phyloP scores from a whole-genome alignment of 2,329 filamentous ascomycete species.

The Phoma sp. region DNA sequence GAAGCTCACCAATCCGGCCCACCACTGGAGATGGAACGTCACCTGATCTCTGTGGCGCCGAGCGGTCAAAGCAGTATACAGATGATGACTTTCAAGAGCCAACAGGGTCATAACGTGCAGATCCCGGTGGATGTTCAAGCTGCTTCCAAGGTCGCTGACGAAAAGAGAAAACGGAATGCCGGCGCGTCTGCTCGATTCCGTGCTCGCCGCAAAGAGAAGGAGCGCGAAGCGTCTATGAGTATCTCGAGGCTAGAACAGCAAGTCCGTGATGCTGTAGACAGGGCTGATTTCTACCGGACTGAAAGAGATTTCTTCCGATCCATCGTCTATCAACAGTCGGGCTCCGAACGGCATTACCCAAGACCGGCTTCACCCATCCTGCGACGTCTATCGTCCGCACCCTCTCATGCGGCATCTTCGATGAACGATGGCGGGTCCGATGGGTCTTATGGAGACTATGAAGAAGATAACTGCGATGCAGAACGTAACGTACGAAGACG shows the following conservation, averaged over 20 bases:
- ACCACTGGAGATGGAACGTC: conserved; percentile 35
- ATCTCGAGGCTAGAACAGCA: conserved; percentile 73
- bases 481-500: conserved; percentile 48
- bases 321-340: conserved; percentile 65
- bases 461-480: conserved; percentile 37
- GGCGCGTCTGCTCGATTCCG: conserved; percentile 84
- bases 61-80: conserved; percentile 57
- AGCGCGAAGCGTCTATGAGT: conserved; percentile 72
- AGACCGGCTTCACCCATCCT: conserved; percentile 53
- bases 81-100: conserved; percentile 61
- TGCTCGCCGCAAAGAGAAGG: conserved; percentile 80
- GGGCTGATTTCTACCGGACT: conserved; percentile 74
- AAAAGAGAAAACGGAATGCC: conserved; percentile 85
- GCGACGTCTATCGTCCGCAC: conserved; percentile 39
- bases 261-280: conserved; percentile 70
- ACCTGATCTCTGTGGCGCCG: conserved; percentile 55
- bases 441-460: conserved; percentile 41
- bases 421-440: conserved; percentile 39
- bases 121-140: conserved; percentile 81
- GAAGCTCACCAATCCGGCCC: conserved; percentile 3
- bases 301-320: conserved; percentile 71
- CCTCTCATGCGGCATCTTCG: conserved; percentile 37
- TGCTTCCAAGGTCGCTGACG: conserved; percentile 81
- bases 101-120: conserved; percentile 57
- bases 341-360: conserved; percentile 54